Percentiles rank a stretch among this genome's conserved stretches.
These are phyloP conservation scores for Bjerkandera adusta DNA, from an alignment of 1,284 basidiomycete species.

Conservation along the genomic window DNA sequence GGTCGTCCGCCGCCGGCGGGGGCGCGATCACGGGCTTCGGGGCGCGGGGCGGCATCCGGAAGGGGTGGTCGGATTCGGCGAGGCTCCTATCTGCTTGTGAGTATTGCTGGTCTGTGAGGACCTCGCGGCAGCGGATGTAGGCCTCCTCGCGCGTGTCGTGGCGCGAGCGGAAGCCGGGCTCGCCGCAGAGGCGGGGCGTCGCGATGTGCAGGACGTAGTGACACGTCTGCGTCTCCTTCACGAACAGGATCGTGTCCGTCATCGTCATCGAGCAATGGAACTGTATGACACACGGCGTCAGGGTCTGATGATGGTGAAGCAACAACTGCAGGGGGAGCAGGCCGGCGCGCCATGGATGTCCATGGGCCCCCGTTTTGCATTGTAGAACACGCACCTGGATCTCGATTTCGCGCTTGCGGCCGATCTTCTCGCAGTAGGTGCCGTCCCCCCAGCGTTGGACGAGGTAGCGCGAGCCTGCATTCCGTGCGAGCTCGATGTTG, in stretches of 20 bases:
- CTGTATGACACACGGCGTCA: slow-evolving; percentile 34
- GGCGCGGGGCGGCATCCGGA: slow-evolving; percentile 41
- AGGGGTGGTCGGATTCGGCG: slow-evolving; percentile 53
- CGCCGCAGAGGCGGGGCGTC: slow-evolving; percentile 87
- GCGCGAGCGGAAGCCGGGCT: slow-evolving; percentile 85
- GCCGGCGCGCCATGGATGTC: background rate
- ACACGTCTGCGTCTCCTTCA: slow-evolving; percentile 90
- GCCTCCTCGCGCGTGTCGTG: slow-evolving; percentile 63
- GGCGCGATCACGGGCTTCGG: slow-evolving; percentile 46
- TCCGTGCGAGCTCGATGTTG: slow-evolving; percentile 73
- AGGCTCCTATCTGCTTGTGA: slow-evolving; percentile 33
- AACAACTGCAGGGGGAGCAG: background rate
- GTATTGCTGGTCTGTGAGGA: slow-evolving; percentile 44
- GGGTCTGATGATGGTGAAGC: background rate
- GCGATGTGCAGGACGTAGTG: slow-evolving; percentile 91
- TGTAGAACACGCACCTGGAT: slow-evolving; percentile 65
- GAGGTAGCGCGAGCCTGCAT: slow-evolving; percentile 83
- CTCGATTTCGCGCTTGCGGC: slow-evolving; percentile 82
- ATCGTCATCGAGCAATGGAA: slow-evolving; percentile 95
- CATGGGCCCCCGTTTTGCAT: too few relatives aligned
- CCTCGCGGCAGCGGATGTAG: slow-evolving; percentile 71
- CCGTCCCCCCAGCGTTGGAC: slow-evolving; percentile 91
- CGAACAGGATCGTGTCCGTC: slow-evolving; percentile 81
- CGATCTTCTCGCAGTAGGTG: slow-evolving; percentile 89
- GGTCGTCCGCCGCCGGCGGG: slow-evolving; percentile 21